Conservation (phyloP, 805 yeast species). For the Wickerhamomyces sydowiorum region DNA sequence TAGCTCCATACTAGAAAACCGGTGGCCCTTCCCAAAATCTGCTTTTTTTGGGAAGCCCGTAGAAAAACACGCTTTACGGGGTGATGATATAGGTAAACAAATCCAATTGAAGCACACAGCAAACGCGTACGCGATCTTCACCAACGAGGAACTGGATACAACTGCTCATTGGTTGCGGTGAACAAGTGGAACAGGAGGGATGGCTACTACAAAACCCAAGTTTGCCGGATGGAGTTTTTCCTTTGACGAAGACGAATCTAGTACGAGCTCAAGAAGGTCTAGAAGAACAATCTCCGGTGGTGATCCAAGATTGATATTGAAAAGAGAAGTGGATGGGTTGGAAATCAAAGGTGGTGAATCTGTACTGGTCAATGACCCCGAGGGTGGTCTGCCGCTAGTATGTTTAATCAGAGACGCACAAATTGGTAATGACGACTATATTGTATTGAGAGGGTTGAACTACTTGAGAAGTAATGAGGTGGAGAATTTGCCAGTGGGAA, state of each 20-base stretch:
- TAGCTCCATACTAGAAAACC: too few species aligned
- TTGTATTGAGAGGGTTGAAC: constrained; percentile 44
- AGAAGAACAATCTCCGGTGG: constrained; percentile 9
- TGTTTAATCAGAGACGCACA: constrained; percentile 47
- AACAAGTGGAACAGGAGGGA: constrained; percentile 1
- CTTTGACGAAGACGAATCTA: constrained; percentile 4
- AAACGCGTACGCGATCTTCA: too few species aligned
- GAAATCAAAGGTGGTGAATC: constrained; percentile 49
- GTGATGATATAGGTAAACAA: not conserved
- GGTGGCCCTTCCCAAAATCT: too few species aligned
- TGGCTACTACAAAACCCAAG: constrained; percentile 17
- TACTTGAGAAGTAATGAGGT: constrained; percentile 40
- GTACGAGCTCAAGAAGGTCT: constrained; percentile 1
- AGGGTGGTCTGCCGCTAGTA: constrained; percentile 29
- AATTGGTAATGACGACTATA: constrained; percentile 41
- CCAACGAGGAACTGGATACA: not conserved
- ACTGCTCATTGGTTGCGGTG: not conserved
- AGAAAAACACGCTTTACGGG: too few species aligned
- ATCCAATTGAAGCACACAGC: too few species aligned
- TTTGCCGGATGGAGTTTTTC: constrained; percentile 18
- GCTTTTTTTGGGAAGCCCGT: too few species aligned
- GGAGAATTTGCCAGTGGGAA: constrained; percentile 20
- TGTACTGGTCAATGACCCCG: constrained; percentile 34
- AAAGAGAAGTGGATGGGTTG: constrained; percentile 40
- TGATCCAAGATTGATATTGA: constrained; percentile 19